Conservation (phyloP, 2,329 filamentous ascomycete species). For the Epichloe sylvatica region DNA sequence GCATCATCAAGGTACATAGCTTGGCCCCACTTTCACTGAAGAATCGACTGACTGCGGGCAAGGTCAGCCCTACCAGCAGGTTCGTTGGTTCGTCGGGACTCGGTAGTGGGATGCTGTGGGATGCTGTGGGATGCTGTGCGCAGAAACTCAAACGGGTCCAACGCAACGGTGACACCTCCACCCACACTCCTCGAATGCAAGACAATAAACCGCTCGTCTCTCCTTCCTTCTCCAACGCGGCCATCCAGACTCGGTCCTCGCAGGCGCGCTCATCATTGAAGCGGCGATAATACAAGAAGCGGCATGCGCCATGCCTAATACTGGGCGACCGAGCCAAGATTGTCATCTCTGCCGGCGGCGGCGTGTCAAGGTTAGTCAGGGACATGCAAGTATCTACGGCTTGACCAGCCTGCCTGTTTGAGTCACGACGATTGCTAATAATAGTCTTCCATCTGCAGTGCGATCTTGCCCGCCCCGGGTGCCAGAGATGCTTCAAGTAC, state of each 20-base stretch:
- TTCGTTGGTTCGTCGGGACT: no score
- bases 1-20: no score
- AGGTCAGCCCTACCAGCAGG: no score
- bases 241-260: background rate
- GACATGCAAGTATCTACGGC: background rate
- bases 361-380: conserved; percentile 25
- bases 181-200: background rate
- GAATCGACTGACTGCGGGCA: no score
- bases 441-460: conserved; percentile 15
- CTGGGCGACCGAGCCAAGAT: conserved; percentile 26
- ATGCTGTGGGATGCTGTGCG: no score
- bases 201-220: background rate
- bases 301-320: conserved; percentile 24
- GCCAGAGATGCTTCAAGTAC: conserved; percentile 27
- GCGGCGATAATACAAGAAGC: background rate
- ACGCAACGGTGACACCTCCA: background rate
- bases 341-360: conserved; percentile 27
- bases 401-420: no score
- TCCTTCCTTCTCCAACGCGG: background rate
- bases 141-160: no score
- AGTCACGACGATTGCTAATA: no score
- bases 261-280: background rate
- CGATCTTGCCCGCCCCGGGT: conserved; percentile 25
- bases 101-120: no score
- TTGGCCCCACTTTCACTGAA: no score